Evolutionary conservation across 148 eudicot species (phyloP).

Genomic region (Oxyria digyna): DNA sequence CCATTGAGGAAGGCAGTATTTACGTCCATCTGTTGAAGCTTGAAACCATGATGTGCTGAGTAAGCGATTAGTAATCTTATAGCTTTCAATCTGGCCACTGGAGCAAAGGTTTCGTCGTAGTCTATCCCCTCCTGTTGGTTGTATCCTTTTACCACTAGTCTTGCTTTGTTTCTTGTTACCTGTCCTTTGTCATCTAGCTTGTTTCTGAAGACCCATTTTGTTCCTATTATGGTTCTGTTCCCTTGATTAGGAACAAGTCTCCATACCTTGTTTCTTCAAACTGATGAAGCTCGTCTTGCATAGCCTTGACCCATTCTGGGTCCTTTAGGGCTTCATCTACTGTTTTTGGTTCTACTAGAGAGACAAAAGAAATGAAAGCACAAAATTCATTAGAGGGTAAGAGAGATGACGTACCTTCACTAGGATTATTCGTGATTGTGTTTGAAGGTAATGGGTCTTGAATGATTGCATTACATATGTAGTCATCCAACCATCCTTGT

Average conservation of each 20-base stretch:
- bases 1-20: background rate
- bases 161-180: background rate
- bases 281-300: background rate
- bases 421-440: too few species aligned
- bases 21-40: background rate
- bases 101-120: background rate
- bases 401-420: too few species aligned
- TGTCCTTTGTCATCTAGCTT: background rate
- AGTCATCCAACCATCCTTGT: too few species aligned
- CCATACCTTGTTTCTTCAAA: background rate
- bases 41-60: background rate
- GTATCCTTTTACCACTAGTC: background rate
- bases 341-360: background rate
- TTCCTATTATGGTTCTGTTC: background rate
- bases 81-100: background rate
- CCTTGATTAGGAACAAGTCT: background rate
- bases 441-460: too few species aligned
- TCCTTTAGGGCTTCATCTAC: background rate
- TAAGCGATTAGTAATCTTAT: background rate
- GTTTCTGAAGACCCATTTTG: background rate
- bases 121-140: background rate
- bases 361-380: background rate
- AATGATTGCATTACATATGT: too few species aligned
- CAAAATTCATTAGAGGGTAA: background rate
- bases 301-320: background rate